These are phyloP conservation scores for Penicillium argentinense DNA, from an alignment of 495 filamentous ascomycete species.

Conservation along the genomic window DNA sequence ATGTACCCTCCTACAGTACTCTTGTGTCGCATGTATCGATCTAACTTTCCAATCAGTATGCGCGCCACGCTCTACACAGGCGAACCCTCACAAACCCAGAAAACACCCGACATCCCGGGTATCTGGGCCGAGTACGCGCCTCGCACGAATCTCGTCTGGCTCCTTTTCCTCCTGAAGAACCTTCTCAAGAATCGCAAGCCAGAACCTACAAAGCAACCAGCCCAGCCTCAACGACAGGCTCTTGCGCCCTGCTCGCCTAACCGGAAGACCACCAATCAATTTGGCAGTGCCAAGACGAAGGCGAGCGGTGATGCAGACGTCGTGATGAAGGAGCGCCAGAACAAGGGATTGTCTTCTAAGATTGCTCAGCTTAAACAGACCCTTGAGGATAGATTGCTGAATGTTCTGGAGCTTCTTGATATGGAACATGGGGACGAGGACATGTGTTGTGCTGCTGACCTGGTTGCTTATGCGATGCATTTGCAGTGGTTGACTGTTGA, in stretches of 20 bases:
- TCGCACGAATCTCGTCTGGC: constrained; percentile 51
- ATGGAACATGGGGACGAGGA: constrained; percentile 43
- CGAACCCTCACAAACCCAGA: constrained; percentile 30
- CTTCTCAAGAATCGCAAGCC: constrained; percentile 42
- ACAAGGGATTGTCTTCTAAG: constrained; percentile 11
- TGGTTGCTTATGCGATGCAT: constrained; percentile 49
- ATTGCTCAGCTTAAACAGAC: constrained; percentile 29
- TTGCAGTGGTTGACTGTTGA: constrained; percentile 42
- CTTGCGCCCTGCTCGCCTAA: constrained; percentile 42
- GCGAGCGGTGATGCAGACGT: not conserved
- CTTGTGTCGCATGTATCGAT: too few species aligned
- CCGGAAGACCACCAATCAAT: constrained; percentile 11
- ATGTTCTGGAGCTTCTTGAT: constrained; percentile 39
- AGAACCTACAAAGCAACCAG: constrained; percentile 9
- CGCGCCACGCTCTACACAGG: constrained; percentile 40
- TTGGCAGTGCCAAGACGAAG: constrained; percentile 9
- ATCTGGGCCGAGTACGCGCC: constrained; percentile 50
- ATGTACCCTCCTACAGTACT: too few species aligned
- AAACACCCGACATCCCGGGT: constrained; percentile 31
- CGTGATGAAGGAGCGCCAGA: constrained; percentile 10
- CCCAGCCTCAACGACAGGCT: constrained; percentile 25
- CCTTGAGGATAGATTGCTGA: constrained; percentile 33
- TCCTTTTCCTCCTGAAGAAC: constrained; percentile 49
- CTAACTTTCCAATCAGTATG: constrained; percentile 29
- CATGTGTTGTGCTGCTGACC: constrained; percentile 50